Conservation (phyloP, 768 basidiomycete genomes). For the Nevesoporus exiguus region DNA sequence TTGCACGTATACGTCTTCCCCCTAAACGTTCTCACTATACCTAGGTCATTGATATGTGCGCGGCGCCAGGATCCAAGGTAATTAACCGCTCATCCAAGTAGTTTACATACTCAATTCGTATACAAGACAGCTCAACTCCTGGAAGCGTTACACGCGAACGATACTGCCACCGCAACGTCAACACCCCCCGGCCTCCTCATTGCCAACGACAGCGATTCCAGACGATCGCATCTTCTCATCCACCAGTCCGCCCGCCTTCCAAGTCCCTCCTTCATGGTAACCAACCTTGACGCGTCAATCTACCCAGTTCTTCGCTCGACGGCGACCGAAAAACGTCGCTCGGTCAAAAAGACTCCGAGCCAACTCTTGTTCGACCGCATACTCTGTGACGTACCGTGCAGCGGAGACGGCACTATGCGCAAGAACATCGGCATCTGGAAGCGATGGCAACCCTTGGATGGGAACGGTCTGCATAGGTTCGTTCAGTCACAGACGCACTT, state of each 20-base stretch:
- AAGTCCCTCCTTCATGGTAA: constrained; percentile 89
- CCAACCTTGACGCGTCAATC: constrained; percentile 91
- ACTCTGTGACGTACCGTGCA: constrained; percentile 95
- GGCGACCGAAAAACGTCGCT: constrained; percentile 26
- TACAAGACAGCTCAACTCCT: constrained; percentile 88
- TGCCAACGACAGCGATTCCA: constrained; percentile 94
- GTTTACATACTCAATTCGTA: not conserved
- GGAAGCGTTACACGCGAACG: constrained; percentile 74
- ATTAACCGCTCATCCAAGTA: not conserved
- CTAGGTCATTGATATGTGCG: constrained; percentile 95
- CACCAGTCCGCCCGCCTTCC: constrained; percentile 96
- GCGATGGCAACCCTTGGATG: constrained; percentile 83
- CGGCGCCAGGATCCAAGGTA: constrained; percentile 96
- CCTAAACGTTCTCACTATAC: not conserved
- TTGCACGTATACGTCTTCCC: not conserved
- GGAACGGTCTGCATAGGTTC: constrained; percentile 85
- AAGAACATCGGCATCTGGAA: constrained; percentile 98
- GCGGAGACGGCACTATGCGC: constrained; percentile 92
- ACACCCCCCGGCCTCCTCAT: constrained; percentile 84
- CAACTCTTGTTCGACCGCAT: constrained; percentile 87
- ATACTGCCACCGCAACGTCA: constrained; percentile 57
- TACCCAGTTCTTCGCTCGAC: constrained; percentile 59
- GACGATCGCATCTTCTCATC: constrained; percentile 92
- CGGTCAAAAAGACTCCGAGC: constrained; percentile 37
- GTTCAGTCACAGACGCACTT: constrained; percentile 20